A percentile compares a stretch with the other conserved stretches of the same genome.
Conservation (phyloP, 805 yeast genomes). For the Lipomyces lipofer region DNA sequence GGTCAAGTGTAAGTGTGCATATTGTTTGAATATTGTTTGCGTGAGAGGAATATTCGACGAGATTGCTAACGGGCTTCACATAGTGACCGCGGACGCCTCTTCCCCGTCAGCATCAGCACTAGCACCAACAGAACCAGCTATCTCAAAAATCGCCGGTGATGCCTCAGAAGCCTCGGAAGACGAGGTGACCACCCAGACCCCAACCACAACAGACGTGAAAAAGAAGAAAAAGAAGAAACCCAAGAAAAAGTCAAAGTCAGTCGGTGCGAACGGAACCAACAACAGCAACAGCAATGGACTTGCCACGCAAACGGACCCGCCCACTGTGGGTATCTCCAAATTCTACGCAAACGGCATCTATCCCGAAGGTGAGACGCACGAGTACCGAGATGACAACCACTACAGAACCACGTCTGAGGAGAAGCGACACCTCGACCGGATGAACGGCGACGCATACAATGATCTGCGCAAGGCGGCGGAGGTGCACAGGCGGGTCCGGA, state of each 20-base stretch:
- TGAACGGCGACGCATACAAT: slow-evolving; percentile 63
- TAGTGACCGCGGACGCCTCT: neutral
- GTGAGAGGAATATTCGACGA: too few relatives aligned
- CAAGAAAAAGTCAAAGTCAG: slow-evolving; percentile 47
- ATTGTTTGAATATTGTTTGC: too few relatives aligned
- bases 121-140: neutral
- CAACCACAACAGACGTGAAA: slow-evolving; percentile 46
- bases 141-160: slow-evolving; percentile 37
- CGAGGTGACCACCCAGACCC: too few relatives aligned
- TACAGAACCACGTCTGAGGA: slow-evolving; percentile 86
- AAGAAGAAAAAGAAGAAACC: slow-evolving; percentile 53
- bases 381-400: slow-evolving; percentile 67
- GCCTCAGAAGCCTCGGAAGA: slow-evolving; percentile 41
- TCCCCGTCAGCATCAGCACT: neutral
- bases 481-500: slow-evolving; percentile 87
- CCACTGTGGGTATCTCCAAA: slow-evolving; percentile 62
- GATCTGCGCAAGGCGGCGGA: slow-evolving; percentile 96
- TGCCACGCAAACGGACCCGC: slow-evolving; percentile 48
- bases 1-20: too few relatives aligned
- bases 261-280: slow-evolving; percentile 2
- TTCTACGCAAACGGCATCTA: slow-evolving; percentile 69
- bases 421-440: slow-evolving; percentile 71
- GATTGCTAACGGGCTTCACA: too few relatives aligned
- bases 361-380: slow-evolving; percentile 88
- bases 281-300: slow-evolving; percentile 36